These are phyloP conservation scores for Pholiota molesta DNA, from an alignment of 768 basidiomycete species.

Conservation along the genomic window DNA sequence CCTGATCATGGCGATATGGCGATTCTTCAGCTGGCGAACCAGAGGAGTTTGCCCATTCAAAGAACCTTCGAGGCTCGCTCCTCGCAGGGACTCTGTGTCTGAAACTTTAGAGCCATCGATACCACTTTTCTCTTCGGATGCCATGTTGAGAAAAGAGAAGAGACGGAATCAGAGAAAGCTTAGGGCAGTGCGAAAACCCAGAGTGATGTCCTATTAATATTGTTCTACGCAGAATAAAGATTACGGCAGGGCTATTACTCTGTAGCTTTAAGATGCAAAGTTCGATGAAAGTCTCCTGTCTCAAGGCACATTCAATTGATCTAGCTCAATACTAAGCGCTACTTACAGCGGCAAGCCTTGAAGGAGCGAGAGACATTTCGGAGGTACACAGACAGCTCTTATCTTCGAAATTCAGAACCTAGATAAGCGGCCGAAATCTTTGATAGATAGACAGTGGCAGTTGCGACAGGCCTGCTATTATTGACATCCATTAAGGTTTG, in stretches of 20 bases:
- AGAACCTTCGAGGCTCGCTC: not conserved
- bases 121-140: slow-evolving; percentile 8
- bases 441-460: not conserved
- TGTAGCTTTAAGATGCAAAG: not conserved
- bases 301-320: not conserved
- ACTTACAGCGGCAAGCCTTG: not conserved
- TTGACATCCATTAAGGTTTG: not conserved
- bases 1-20: slow-evolving; percentile 87
- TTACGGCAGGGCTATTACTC: not conserved
- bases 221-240: not conserved
- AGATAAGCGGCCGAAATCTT: not conserved
- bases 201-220: not conserved
- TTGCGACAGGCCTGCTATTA: not conserved
- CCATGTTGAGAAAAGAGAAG: slow-evolving; percentile 2
- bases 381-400: not conserved
- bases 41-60: slow-evolving; percentile 28
- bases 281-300: not conserved
- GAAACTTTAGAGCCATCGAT: not conserved
- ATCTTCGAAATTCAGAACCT: not conserved
- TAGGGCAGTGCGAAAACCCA: not conserved
- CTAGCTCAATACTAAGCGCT: too few relatives aligned
- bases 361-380: not conserved
- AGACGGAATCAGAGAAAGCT: not conserved
- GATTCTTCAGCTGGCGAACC: slow-evolving; percentile 68
- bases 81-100: slow-evolving; percentile 6